Evolutionary conservation across 2,329 filamentous ascomycete genomes (phyloP), one percentile per base, ranked within the genome.

Genomic region (Sclerotinia subarctica): DNA sequence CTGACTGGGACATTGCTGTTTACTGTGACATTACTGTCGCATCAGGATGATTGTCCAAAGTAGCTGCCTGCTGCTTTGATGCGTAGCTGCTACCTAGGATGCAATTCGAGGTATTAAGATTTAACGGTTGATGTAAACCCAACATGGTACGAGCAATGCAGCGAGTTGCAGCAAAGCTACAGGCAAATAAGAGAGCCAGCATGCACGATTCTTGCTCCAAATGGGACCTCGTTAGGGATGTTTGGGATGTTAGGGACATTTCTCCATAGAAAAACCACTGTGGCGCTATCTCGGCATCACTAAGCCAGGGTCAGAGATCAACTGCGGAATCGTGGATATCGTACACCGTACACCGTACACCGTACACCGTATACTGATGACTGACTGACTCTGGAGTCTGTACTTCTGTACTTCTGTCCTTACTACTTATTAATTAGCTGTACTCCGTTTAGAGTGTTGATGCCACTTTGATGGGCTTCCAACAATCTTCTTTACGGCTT

Each of bases 221-320:
- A 60, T 49, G 42, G 42, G 32, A 35, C 44, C 58, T 49, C 46
- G 26, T 32, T 29, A 54, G 60, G 49, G 21, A 35, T 35, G 35
- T 6, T 35, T 10, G 35, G 35, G 35, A 56, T 35, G 35, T 6
- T 35, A 35, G 35, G 35, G 35, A 56, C 7, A 24, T 29, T 56
- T 64, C 62, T 46, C 62, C 62, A 64, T 35, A 64, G 44, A 56
- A 44, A 44, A 32, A 21, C 11, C 15, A 53, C 32, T 29, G 49
- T 64, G 62, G 62, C 62, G 42, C 46, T 64, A 29, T 44, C 35
- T 64, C 62, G 62, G 62, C 62, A 56, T 46, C 42, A 54, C 35
- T 32, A 46, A 13, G 7, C 62, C 21, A 54, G 49, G 49, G n/a
- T 19, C 15, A 29, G 26, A 47, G 26, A 47, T 26, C 62, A 64